Base-by-base conservation (phyloP, 306 rosid genomes). In the Biancaea sappan region DNA sequence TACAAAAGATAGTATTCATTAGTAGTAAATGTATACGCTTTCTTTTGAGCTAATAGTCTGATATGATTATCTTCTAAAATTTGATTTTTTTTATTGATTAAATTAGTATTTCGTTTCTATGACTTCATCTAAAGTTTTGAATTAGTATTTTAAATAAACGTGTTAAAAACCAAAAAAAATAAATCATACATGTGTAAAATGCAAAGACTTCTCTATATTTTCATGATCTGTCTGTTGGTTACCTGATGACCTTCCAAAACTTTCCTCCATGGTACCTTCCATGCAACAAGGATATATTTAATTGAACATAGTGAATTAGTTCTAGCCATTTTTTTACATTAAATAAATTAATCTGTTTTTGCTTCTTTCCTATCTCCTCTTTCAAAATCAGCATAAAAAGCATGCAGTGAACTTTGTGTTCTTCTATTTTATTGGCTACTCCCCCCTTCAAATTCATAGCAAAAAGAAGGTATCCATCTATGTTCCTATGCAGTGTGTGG, bases 401-500 rank as follows among this genome's bases (percentile, higher is more conserved):
- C 56, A n/a, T 8, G 28, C 21, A 13, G 29, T 65, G 57, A 44
- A 18, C 73, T 46, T 29, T 72, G 34, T 35, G 5, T 63, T 35
- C 24, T 24, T 28, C 34, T 31, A n/a, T 5, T 29, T 6, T 13
- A 28, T 12, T 43, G 5, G 3, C 3, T 69, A 1, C 6, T 38
- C 43, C 64, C 14, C 35, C 48, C 46, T 61, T n/a, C 32, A 34
- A n/a, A 16, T 9, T 72, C 29, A 40, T 43, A 34, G n/a, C 2
- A 69, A 43, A 69, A 50, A 11, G 48, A 25, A 26, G 57, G 54
- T n/a, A 26, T 75, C 41, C 68, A 71, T 37, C 4, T 19, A 71
- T 76, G 34, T 48, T 69, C 29, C 60, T 53, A 43, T 79, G 80
- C 95, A 94, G 98, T 90, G 97, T 73, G 54, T 75, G 60, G 89